Conservation (phyloP, 2,329 filamentous ascomycete species). For the Penicillium sp. region DNA sequence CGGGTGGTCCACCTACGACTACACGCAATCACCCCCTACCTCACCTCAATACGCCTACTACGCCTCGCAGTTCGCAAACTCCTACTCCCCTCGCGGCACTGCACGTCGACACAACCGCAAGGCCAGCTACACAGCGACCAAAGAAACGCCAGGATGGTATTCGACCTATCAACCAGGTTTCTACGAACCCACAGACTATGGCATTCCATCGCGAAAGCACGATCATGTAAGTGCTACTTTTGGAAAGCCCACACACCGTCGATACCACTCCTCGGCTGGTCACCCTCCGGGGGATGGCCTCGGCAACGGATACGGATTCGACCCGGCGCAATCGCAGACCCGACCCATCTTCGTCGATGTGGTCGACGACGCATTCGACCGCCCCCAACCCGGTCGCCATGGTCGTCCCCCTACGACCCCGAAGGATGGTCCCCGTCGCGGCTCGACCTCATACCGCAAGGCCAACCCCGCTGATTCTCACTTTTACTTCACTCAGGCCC, state of each 20-base stretch:
- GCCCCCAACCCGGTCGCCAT: conserved; percentile 43
- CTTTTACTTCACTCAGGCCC: conserved; percentile 57
- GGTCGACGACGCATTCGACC: conserved; percentile 58
- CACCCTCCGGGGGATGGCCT: conserved; percentile 29
- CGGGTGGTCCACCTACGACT: conserved; percentile 52
- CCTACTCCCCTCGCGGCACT: conserved; percentile 48
- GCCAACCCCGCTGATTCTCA: conserved; percentile 51
- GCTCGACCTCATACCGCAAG: conserved; percentile 42
- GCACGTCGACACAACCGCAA: conserved; percentile 58
- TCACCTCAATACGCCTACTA: conserved; percentile 56
- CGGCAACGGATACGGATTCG: conserved; percentile 25
- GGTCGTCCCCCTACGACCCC: conserved; percentile 22
- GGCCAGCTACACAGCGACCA: conserved; percentile 56
- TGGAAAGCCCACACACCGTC: conserved; percentile 43
- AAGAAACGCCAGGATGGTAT: conserved; percentile 44
- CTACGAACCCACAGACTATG: conserved; percentile 52
- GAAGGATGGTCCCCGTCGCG: conserved; percentile 28
- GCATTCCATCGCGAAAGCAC: conserved; percentile 56
- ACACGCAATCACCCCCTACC: conserved; percentile 51
- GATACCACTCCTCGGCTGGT: conserved; percentile 51
- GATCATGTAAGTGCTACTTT: conserved; percentile 69
- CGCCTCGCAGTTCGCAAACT: conserved; percentile 56
- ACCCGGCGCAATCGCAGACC: conserved; percentile 43
- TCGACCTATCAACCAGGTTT: conserved; percentile 50
- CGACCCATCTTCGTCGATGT: conserved; percentile 60